Base-by-base conservation (phyloP, 176 grass and related monocot species). In the Tillandsia fasciculata region DNA sequence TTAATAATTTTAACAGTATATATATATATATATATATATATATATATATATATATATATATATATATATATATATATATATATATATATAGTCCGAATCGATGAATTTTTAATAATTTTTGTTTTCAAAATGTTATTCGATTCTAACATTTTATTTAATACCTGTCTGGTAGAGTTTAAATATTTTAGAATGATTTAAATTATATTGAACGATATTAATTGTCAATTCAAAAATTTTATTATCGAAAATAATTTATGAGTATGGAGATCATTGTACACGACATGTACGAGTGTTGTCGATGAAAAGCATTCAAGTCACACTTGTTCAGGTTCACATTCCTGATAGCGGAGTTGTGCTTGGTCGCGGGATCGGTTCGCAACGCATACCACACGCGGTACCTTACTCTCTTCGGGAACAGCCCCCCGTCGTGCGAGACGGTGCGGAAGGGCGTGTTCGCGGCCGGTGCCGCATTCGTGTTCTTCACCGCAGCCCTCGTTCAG, bases 401-500 rank as follows among this genome's bases (percentile, higher is more conserved):
- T 13, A 9, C 47, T 3, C 15, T 71, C 22, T 66, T 73, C 52
- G 0, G 50, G 3, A 2, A 23, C 24, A 26, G 9, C 9, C 79
- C 78, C 11, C 70, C 56, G 0, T 51, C 11, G 2, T 96, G 92
- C 74, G 66, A 75, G 9, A 87, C 73, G 61, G 76, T 96, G 24
- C 78, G 88, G 63, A 96, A 89, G 79, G 92, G 92, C 12, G 92
- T 96, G 33, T 96, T 96, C 69, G 85, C 66, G 53, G 92, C 88
- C 69, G 92, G 80, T 11, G 92, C 92, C 57, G 83, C 92, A 66
- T 96, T 92, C 84, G 69, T 87, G 66, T 84, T 91, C 76, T 90
- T 91, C 76, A 89, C 92, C 53, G 73, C 78, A 8, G 78, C 89
- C 73, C 72, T 96, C 47, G 7, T 64, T 50, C 76, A 87, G 81